Evolutionary conservation across 306 rosid genomes (phyloP).

Genomic region (Fragaria nilgerrensis): DNA sequence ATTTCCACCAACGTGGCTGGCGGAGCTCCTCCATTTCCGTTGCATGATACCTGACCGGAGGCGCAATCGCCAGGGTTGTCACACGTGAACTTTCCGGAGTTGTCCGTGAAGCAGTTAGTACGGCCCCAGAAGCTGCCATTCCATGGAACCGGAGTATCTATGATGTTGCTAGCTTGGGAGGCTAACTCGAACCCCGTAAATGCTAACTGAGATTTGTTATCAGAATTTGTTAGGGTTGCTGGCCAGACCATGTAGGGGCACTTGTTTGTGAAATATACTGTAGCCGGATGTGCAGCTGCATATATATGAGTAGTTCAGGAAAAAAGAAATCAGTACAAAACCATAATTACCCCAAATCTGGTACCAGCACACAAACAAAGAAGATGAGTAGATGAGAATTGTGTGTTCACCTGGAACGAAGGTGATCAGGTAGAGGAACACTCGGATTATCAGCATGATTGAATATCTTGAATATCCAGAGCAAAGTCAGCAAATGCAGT

Average conservation of each 20-base stretch:
- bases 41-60: conserved; percentile 8
- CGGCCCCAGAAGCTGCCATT: conserved; percentile 60
- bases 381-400: not conserved
- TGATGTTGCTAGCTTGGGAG: conserved; percentile 15
- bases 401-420: conserved; percentile 27
- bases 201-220: conserved; percentile 38
- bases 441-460: conserved; percentile 22
- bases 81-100: conserved; percentile 34
- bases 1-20: conserved; percentile 27
- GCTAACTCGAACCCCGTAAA: conserved; percentile 41
- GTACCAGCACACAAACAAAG: not conserved
- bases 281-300: conserved; percentile 34
- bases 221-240: conserved; percentile 44
- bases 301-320: too few species aligned
- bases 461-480: not conserved
- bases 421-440: conserved; percentile 21
- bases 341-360: not conserved
- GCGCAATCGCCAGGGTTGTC: conserved; percentile 43
- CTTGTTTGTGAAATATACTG: conserved; percentile 38
- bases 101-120: conserved; percentile 35
- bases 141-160: conserved; percentile 45
- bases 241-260: conserved; percentile 57
- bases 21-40: conserved; percentile 4
- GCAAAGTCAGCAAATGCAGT: too few species aligned
- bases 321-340: not conserved